A percentile compares a stretch with the other conserved stretches of the same genome.
These are phyloP conservation scores for Monilinia polystroma DNA, from an alignment of 2,329 filamentous ascomycete genomes.

Conservation along the genomic window DNA sequence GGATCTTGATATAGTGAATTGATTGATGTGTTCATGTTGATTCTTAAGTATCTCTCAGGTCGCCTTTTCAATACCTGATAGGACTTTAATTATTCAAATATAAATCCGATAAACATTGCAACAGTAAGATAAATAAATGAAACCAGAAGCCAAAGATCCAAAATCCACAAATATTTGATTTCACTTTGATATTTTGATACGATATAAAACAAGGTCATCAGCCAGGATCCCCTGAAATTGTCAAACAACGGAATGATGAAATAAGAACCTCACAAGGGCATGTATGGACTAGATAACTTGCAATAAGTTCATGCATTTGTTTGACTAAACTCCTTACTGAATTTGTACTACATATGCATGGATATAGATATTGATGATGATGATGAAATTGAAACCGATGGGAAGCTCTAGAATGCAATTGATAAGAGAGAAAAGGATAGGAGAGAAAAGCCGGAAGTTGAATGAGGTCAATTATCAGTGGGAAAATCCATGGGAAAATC, in stretches of 20 bases:
- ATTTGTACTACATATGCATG: slow-evolving; percentile 3
- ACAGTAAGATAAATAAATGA: not conserved
- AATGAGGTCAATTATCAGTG: too few species aligned
- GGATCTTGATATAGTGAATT: slow-evolving; percentile 24
- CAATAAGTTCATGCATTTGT: slow-evolving; percentile 14
- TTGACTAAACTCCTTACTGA: slow-evolving; percentile 14
- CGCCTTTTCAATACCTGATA: not conserved
- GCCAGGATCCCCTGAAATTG: slow-evolving; percentile 22
- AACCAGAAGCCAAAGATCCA: not conserved
- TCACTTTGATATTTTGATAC: not conserved
- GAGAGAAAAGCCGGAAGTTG: not conserved
- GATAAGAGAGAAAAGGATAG: not conserved
- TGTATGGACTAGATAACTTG: slow-evolving; percentile 16
- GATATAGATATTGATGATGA: slow-evolving; percentile 11
- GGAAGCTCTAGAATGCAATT: slow-evolving; percentile 2
- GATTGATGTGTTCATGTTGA: slow-evolving; percentile 9
- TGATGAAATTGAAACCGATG: slow-evolving; percentile 4
- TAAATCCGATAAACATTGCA: not conserved
- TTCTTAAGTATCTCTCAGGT: not conserved
- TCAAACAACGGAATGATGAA: slow-evolving; percentile 22
- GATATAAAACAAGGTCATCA: slow-evolving; percentile 22
- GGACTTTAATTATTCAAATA: not conserved
- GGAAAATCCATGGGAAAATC: too few species aligned
- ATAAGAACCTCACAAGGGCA: slow-evolving; percentile 3
- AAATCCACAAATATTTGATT: not conserved